phyloP scores from a whole-genome alignment of 345 rosid species.

The Diplotaxis tenuifolia region DNA sequence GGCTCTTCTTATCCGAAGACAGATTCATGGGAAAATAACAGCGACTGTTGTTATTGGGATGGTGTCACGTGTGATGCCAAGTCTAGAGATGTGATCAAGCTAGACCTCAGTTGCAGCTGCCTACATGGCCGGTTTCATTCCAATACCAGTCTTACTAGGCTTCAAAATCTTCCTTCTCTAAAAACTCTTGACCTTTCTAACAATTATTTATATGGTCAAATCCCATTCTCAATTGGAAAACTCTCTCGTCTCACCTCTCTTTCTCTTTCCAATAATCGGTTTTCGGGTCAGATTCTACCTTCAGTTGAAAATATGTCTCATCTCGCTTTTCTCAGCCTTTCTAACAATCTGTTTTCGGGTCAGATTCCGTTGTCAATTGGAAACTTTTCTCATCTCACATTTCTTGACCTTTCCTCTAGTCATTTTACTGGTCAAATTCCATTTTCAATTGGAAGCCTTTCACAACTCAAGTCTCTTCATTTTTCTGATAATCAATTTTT shows the following conservation, averaged over 20 bases:
- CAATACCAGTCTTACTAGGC: not conserved
- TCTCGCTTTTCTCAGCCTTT: not conserved
- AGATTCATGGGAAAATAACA: not conserved
- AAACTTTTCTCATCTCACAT: not conserved
- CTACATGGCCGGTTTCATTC: not conserved
- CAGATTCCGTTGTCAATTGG: not conserved
- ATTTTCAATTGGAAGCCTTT: not conserved
- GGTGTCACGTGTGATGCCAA: not conserved
- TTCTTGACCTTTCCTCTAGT: not conserved
- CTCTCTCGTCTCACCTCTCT: not conserved
- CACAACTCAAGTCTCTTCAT: not conserved
- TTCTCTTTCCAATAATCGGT: not conserved
- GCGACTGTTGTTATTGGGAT: not conserved
- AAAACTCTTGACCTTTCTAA: not conserved
- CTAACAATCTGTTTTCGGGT: not conserved
- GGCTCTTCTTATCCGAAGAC: not conserved
- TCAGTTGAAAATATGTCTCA: not conserved
- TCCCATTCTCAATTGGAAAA: not conserved
- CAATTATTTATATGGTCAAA: not conserved
- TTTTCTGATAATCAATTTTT: not conserved
- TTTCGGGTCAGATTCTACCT: not conserved
- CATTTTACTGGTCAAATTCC: not conserved
- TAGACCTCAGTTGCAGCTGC: not conserved
- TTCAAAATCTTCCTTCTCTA: not conserved
- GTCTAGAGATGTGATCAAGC: not conserved